These are phyloP conservation scores for Phalaenopsis aphrodite DNA, from an alignment of 106 monocot genomes.

Conservation along the genomic window DNA sequence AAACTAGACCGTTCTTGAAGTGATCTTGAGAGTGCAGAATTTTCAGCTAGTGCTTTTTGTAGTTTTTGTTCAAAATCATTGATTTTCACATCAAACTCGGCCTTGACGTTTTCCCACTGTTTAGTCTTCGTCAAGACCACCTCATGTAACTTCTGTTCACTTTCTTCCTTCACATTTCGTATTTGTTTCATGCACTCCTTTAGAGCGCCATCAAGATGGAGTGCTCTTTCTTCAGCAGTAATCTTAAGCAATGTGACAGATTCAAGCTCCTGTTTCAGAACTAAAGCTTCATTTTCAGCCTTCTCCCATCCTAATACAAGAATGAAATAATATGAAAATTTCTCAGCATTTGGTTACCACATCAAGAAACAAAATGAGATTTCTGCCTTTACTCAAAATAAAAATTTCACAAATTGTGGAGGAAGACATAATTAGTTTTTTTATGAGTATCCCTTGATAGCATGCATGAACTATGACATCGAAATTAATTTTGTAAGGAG, in stretches of 20 bases:
- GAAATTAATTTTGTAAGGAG: neutral
- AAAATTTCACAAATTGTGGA: neutral
- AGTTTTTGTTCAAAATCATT: slow-evolving; percentile 53
- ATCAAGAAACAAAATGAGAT: neutral
- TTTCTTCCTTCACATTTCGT: slow-evolving; percentile 77
- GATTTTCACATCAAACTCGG: slow-evolving; percentile 62
- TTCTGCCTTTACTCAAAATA: neutral
- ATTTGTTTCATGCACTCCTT: slow-evolving; percentile 87
- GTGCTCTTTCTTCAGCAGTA: slow-evolving; percentile 55
- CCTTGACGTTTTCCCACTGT: slow-evolving; percentile 63
- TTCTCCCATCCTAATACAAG: slow-evolving; percentile 79
- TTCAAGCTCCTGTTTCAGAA: slow-evolving; percentile 77
- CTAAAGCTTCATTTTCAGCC: slow-evolving; percentile 65
- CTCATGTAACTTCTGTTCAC: slow-evolving; percentile 72
- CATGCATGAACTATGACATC: neutral
- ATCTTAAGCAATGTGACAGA: slow-evolving; percentile 55
- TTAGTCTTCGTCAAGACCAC: slow-evolving; percentile 68
- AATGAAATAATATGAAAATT: neutral
- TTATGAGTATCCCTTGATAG: neutral
- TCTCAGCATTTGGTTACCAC: neutral
- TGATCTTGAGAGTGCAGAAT: slow-evolving; percentile 47
- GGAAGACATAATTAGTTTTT: neutral
- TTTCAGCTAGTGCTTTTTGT: slow-evolving; percentile 47
- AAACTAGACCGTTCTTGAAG: slow-evolving; percentile 53
- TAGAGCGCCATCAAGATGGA: slow-evolving; percentile 65